Percentiles rank a stretch among this genome's conserved stretches.
Evolutionary conservation across 352 stramenopile species (phyloP).

Genomic region (Pythium brassicae): DNA sequence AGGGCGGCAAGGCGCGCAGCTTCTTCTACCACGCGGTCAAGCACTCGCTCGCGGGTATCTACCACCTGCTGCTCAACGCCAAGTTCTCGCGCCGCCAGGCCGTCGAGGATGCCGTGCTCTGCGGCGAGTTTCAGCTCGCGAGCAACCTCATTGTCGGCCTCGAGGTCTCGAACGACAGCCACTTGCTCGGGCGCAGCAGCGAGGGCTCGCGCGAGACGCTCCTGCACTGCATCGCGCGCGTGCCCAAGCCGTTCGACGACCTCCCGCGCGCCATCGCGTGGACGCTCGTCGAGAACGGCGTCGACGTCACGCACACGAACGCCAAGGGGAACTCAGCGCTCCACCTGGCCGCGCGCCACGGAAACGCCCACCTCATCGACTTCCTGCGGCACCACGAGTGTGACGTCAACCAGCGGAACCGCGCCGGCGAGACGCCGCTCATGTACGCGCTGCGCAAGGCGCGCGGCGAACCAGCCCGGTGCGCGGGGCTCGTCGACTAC

Average conservation of each 20-base stretch:
- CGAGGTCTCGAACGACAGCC: slow-evolving; percentile 41
- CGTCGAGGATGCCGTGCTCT: slow-evolving; percentile 66
- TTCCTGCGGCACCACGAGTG: slow-evolving; percentile 60
- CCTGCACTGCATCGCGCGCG: slow-evolving; percentile 56
- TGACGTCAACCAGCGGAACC: slow-evolving; percentile 38
- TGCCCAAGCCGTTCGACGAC: slow-evolving; percentile 49
- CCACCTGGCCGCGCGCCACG: slow-evolving; percentile 50
- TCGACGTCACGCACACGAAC: slow-evolving; percentile 25
- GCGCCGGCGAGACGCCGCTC: slow-evolving; percentile 42
- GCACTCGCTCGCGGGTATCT: slow-evolving; percentile 65
- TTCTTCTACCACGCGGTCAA: slow-evolving; percentile 79
- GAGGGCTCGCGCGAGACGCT: slow-evolving; percentile 37
- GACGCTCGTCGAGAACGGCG: slow-evolving; percentile 53
- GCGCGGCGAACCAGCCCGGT: slow-evolving; percentile 10
- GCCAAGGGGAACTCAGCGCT: slow-evolving; percentile 37
- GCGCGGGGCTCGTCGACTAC: slow-evolving; percentile 38
- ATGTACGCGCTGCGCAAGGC: slow-evolving; percentile 40
- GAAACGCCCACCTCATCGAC: slow-evolving; percentile 59
- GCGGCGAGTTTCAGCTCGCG: slow-evolving; percentile 65
- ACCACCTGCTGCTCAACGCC: slow-evolving; percentile 67
- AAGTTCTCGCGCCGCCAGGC: slow-evolving; percentile 73
- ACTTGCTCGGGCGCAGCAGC: slow-evolving; percentile 36
- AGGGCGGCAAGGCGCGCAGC: slow-evolving; percentile 27
- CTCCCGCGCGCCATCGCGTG: slow-evolving; percentile 55
- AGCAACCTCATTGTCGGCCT: slow-evolving; percentile 59